Base-by-base conservation (phyloP, 2,329 filamentous ascomycete genomes). In the Ceratocystis destructans region DNA sequence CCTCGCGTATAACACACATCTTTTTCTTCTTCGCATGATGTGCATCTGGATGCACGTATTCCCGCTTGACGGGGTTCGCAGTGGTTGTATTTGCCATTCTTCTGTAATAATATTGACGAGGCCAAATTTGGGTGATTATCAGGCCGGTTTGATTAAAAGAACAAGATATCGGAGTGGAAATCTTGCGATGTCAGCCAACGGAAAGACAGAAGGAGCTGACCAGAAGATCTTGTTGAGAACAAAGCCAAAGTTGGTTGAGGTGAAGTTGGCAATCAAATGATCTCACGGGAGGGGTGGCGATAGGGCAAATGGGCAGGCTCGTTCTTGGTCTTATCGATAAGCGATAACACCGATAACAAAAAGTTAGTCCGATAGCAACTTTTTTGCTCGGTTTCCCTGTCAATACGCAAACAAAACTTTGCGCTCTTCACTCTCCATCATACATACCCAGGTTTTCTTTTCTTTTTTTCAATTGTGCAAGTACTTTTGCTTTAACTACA, bases 21-120 rank as follows among this genome's bases (percentile, higher is more conserved):
- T 81, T 82, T 61, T 67, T 67, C 73, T 67, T 67, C 73, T 78
- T 79, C 4, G 79, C 80, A 71, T 83, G 80, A 22, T 75, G 74
- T 12, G 80, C 79, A 22, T 73, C 71, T 0, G 80, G 80, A 70
- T 82, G 80, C 66, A 79, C 76, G 68, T 78, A 82, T 61, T 77
- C 74, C 66, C 69, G 69, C 68, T 67, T 70, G 62, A 71, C 71
- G 31, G 72, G 70, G 12, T 41, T 41, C 25, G 71, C 68, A 37
- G 72, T 70, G 69, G 69, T 75, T 69, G 68, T 64, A 33, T 59
- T 65, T 59, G 63, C n/a, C 48, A 59, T 31, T 37, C 28, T 59
- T 59, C 28, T 41, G 17, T 31, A 17, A 37, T 59, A 17, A 7
- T 59, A 41, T 41, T 15, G 10, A 41, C 37, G 1, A 12, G 37